Conservation (phyloP, 805 yeast species). For the Candida insectalens region DNA sequence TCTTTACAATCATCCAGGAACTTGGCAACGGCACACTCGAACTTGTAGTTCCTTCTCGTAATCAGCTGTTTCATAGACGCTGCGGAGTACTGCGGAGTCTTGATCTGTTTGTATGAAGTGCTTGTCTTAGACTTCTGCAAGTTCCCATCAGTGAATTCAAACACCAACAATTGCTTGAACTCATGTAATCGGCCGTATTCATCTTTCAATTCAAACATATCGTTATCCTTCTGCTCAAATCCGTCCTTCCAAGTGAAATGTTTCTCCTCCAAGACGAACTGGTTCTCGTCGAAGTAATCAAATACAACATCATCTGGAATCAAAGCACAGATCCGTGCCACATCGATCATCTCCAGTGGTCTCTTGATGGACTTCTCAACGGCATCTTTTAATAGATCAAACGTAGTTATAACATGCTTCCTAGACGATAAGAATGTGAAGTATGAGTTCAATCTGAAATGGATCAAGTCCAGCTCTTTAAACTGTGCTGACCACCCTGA, state of each 20-base stretch:
- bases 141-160: slow-evolving; percentile 69
- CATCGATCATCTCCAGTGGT: slow-evolving; percentile 38
- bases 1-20: slow-evolving; percentile 28
- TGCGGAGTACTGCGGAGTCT: slow-evolving; percentile 39
- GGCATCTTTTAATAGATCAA: slow-evolving; percentile 41
- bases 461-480: slow-evolving; percentile 34
- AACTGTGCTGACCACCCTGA: slow-evolving; percentile 22
- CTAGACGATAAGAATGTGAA: slow-evolving; percentile 54
- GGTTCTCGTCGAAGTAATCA: slow-evolving; percentile 75
- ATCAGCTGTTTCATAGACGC: slow-evolving; percentile 56
- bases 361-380: slow-evolving; percentile 41
- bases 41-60: slow-evolving; percentile 43
- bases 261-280: slow-evolving; percentile 33
- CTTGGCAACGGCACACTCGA: slow-evolving; percentile 28
- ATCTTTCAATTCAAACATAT: slow-evolving; percentile 38
- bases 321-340: slow-evolving; percentile 51
- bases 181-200: slow-evolving; percentile 23
- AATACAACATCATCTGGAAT: slow-evolving; percentile 63
- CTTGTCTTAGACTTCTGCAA: slow-evolving; percentile 38
- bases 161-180: slow-evolving; percentile 49
- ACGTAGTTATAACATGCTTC: slow-evolving; percentile 50
- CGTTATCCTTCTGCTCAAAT: slow-evolving; percentile 45
- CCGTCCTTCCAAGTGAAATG: slow-evolving; percentile 37
- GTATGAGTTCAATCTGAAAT: slow-evolving; percentile 46
- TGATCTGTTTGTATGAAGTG: slow-evolving; percentile 33